Conservation (phyloP, 805 yeast species). For the Schwanniomyces pseudopolymorphus region DNA sequence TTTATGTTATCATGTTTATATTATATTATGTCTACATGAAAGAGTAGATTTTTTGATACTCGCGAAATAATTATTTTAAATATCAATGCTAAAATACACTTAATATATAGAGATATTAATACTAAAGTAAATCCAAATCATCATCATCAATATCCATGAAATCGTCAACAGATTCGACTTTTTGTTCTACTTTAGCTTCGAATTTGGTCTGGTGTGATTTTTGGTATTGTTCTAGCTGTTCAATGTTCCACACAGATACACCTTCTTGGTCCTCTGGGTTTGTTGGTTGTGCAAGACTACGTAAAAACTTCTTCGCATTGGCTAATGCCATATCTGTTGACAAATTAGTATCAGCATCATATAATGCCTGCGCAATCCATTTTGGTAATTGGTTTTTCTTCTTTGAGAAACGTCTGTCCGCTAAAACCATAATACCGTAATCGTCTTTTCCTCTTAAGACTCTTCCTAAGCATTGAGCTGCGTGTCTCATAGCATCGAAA, state of each 20-base stretch:
- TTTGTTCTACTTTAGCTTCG: constrained; percentile 7
- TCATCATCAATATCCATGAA: constrained; percentile 49
- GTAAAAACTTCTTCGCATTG: constrained; percentile 84
- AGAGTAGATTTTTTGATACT: background rate
- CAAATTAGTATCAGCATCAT: constrained; percentile 87
- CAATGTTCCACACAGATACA: constrained; percentile 86
- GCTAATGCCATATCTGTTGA: constrained; percentile 98
- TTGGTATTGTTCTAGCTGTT: constrained; percentile 63
- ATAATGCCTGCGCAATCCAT: constrained; percentile 93
- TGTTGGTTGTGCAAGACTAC: constrained; percentile 93
- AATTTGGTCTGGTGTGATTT: constrained; percentile 40
- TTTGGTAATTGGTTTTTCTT: constrained; percentile 89
- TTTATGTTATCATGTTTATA: background rate
- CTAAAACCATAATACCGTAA: constrained; percentile 97
- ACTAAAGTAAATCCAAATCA: constrained; percentile 34
- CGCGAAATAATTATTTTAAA: background rate
- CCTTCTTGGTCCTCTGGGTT: constrained; percentile 91
- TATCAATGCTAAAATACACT: background rate
- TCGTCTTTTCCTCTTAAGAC: constrained; percentile 97
- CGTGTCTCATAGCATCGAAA: constrained; percentile 99
- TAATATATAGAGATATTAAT: background rate
- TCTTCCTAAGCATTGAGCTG: constrained; percentile 97
- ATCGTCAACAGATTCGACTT: constrained; percentile 30
- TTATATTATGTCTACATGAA: too few species aligned
- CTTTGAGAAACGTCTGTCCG: constrained; percentile 87